A percentile compares a stretch with the other conserved stretches of the same genome.
Conservation (phyloP, 208 protist genomes). For the Strigomonas culicis region DNA sequence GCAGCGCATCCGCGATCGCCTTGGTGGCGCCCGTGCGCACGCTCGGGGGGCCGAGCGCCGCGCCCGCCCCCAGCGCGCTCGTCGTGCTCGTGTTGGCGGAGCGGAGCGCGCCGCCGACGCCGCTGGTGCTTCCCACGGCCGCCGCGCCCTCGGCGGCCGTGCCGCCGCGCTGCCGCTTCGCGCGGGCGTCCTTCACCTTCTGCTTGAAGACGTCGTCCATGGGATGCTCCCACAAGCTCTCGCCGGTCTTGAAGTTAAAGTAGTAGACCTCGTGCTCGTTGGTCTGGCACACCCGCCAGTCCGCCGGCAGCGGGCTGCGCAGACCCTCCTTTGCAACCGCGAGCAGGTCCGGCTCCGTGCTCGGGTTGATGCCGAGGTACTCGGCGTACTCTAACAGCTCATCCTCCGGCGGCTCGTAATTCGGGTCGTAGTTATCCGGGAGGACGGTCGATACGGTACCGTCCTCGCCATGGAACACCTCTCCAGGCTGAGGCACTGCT, state of each 20-base stretch:
- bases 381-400: conserved; percentile 92
- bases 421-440: conserved; percentile 81
- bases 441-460: conserved; percentile 86
- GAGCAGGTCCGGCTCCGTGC: conserved; percentile 75
- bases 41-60: neutral
- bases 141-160: conserved; percentile 4
- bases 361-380: conserved; percentile 90
- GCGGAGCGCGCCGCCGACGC: neutral
- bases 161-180: conserved; percentile 14
- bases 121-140: neutral
- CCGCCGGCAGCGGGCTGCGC: conserved; percentile 82
- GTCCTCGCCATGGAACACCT: conserved; percentile 73
- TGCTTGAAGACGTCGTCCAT: conserved; percentile 89
- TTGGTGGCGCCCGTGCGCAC: conserved; percentile 24
- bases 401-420: conserved; percentile 83
- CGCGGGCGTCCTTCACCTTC: conserved; percentile 49
- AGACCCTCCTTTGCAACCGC: conserved; percentile 92
- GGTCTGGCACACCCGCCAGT: conserved; percentile 92
- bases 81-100: neutral
- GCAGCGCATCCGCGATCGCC: conserved; percentile 32
- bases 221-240: conserved; percentile 94
- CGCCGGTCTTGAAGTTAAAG: conserved; percentile 92
- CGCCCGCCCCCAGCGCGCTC: neutral
- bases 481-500: conserved; percentile 52
- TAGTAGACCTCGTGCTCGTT: conserved; percentile 92